Base-by-base conservation (phyloP, 1,284 basidiomycete species). In the Irpex sp. region DNA sequence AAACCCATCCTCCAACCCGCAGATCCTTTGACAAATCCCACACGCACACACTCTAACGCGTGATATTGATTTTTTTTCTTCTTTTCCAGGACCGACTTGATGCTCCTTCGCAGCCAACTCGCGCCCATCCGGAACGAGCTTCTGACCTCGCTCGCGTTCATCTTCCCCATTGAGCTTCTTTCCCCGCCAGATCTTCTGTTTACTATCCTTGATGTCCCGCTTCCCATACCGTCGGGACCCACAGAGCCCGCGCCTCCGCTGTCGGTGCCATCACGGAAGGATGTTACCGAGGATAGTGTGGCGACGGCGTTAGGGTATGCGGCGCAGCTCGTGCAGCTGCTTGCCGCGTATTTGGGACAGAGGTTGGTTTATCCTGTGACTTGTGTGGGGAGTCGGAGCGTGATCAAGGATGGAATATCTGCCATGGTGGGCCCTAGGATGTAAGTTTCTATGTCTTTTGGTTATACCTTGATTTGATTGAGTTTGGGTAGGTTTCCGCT, bases 341-440 rank as follows among this genome's bases (percentile, higher is more conserved):
- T 97, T 56, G 87, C 92, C 0, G 82, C 83, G n/a, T 94, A 97
- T 69, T 79, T 92, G 65, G 88, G 87, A 1, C 87, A 88, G 64
- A 80, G 82, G n/a, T 78, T 97, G 51, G 84, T 92, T 6, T 98
- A 98, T 78, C 94, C 95, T 31, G 83, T 98, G 62, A 95, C 91
- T 26, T 96, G 87, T 73, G 84, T 94, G 59, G 94, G 94, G 4
- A 96, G 93, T 68, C 82, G 91, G 63, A 96, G 93, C 75, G 76
- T 95, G 67, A 92, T 98, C 64, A 86, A 87, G 70, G 96, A 98
- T 78, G 90, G 89, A 9, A 96, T 97, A 61, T 94, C 92, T 62
- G 89, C 91, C 5, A 97, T 98, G 91, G 89, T 95, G 67, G 96
- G 96, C 1, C 93, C 95, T 11, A 81, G 96, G 74, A 92, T 94